Evolutionary conservation across 2,329 filamentous ascomycete genomes (phyloP).

Genomic region (Phaeosphaeriaceae sp.): DNA sequence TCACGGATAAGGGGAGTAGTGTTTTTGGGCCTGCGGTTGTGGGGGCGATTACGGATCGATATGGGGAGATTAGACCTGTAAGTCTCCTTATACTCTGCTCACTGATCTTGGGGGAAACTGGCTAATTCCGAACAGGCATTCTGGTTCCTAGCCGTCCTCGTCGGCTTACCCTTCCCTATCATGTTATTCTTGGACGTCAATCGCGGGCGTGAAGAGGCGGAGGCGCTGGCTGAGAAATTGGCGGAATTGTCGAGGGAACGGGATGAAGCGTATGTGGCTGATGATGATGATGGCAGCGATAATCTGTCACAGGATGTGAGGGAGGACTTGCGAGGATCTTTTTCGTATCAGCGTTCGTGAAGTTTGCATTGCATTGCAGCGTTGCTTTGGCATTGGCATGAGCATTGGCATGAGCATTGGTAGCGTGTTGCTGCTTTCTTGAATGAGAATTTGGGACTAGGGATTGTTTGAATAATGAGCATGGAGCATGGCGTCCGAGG

Average conservation of each 20-base stretch:
- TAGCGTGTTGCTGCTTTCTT: background rate
- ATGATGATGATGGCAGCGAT: constrained; percentile 9
- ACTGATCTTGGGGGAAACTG: background rate
- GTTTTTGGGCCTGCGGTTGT: constrained; percentile 95
- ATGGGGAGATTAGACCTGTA: constrained; percentile 58
- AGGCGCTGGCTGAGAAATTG: constrained; percentile 50
- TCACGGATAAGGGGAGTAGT: constrained; percentile 95
- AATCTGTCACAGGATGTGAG: constrained; percentile 21
- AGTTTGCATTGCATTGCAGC: constrained; percentile 7
- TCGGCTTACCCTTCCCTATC: constrained; percentile 82
- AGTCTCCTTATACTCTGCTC: constrained; percentile 13
- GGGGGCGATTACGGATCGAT: constrained; percentile 83
- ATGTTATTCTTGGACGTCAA: constrained; percentile 88
- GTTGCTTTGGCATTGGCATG: constrained; percentile 19
- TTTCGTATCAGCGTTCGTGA: constrained; percentile 26
- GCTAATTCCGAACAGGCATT: constrained; percentile 66
- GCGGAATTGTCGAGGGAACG: constrained; percentile 26
- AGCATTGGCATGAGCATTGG: constrained; percentile 10
- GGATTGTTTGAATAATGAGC: background rate
- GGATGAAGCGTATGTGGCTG: constrained; percentile 14
- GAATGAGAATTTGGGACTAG: background rate
- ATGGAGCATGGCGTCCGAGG: constrained; percentile 2
- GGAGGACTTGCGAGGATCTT: constrained; percentile 19
- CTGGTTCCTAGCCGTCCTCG: constrained; percentile 86
- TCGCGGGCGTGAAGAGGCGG: constrained; percentile 53